Conservation (phyloP, 2,329 filamentous ascomycete genomes). For the Fusarium lateritium region DNA sequence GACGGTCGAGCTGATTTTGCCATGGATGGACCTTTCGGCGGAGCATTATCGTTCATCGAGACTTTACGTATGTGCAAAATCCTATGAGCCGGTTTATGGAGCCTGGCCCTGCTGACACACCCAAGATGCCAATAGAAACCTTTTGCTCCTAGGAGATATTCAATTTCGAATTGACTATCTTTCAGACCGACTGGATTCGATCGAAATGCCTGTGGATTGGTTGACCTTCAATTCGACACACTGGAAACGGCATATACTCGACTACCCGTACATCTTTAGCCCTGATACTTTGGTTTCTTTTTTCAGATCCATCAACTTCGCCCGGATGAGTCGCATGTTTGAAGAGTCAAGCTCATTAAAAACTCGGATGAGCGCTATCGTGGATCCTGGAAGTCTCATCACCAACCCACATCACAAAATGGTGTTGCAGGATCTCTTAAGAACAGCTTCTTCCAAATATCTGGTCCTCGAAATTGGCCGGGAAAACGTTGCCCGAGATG, state of each 20-base stretch:
- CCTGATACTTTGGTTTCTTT: slow-evolving; percentile 81
- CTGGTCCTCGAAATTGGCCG: slow-evolving; percentile 79
- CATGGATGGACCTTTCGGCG: slow-evolving; percentile 79
- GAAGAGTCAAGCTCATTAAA: slow-evolving; percentile 76
- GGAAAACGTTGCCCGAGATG: slow-evolving; percentile 77
- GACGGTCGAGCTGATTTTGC: slow-evolving; percentile 80
- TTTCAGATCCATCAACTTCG: slow-evolving; percentile 90
- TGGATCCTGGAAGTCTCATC: slow-evolving; percentile 68
- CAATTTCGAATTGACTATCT: slow-evolving; percentile 84
- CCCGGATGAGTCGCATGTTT: slow-evolving; percentile 85
- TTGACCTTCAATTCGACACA: slow-evolving; percentile 72
- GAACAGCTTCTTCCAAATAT: slow-evolving; percentile 78
- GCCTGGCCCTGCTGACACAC: slow-evolving; percentile 23
- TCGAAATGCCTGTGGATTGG: slow-evolving; percentile 83
- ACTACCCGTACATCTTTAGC: slow-evolving; percentile 85
- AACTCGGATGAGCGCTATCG: slow-evolving; percentile 69
- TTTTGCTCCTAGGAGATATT: slow-evolving; percentile 75
- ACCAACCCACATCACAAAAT: slow-evolving; percentile 71
- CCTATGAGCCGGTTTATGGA: neutral
- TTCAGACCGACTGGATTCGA: slow-evolving; percentile 80
- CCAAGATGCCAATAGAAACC: slow-evolving; percentile 72
- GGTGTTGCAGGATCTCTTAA: slow-evolving; percentile 74
- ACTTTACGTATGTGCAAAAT: slow-evolving; percentile 74
- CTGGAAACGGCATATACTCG: slow-evolving; percentile 80
- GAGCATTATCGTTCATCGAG: slow-evolving; percentile 81